Percentiles rank a stretch among this genome's conserved stretches.
Conservation (phyloP, 2,329 filamentous ascomycete genomes). For the Myriosclerotinia scirpicola region DNA sequence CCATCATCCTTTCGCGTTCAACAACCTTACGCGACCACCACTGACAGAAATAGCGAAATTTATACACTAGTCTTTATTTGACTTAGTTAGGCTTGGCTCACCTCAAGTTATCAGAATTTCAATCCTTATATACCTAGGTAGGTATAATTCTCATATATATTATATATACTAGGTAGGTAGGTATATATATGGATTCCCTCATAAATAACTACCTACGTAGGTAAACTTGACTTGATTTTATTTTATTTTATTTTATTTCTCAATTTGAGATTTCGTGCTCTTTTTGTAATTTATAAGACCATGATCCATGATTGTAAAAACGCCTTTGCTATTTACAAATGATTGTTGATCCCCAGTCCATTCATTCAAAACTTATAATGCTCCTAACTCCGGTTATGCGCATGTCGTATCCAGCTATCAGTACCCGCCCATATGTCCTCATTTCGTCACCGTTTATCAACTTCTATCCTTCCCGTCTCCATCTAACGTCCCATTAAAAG, state of each 20-base stretch:
- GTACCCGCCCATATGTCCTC: slow-evolving; percentile 21
- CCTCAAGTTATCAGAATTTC: background rate
- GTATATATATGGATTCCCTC: background rate
- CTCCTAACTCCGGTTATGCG: slow-evolving; percentile 24
- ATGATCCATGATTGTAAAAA: slow-evolving; percentile 9
- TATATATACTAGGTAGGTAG: too few species aligned
- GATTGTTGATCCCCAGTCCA: slow-evolving; percentile 13
- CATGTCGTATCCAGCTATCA: slow-evolving; percentile 24
- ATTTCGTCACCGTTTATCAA: slow-evolving; percentile 23
- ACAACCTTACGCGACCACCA: slow-evolving; percentile 10
- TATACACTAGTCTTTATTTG: slow-evolving; percentile 4
- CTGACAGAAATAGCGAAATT: background rate
- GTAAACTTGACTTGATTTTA: background rate
- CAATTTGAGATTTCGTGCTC: slow-evolving; percentile 5
- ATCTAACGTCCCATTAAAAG: slow-evolving; percentile 37
- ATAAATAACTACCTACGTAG: too few species aligned
- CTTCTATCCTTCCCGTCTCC: slow-evolving; percentile 7
- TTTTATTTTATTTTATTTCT: background rate
- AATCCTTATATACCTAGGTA: too few species aligned
- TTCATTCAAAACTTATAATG: slow-evolving; percentile 22
- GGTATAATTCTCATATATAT: background rate
- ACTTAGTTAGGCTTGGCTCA: background rate
- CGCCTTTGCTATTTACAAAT: slow-evolving; percentile 18
- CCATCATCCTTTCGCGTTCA: background rate
- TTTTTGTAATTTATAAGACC: slow-evolving; percentile 6